Evolutionary conservation across 345 rosid species (phyloP).

Genomic region (Eucalyptus viminalis): DNA sequence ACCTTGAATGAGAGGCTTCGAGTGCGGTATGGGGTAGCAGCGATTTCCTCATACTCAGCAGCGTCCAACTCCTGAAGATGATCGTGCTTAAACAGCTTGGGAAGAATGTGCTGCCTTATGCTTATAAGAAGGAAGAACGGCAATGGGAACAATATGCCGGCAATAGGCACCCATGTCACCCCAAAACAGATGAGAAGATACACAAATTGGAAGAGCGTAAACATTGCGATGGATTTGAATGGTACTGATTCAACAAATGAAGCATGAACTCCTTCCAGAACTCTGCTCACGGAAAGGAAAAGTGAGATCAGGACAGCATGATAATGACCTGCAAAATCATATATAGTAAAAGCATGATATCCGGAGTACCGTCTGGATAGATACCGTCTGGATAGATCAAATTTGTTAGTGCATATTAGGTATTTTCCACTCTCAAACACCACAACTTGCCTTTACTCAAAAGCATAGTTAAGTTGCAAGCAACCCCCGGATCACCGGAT

Average conservation of each 20-base stretch:
- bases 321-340: neutral
- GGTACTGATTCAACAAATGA: constrained; percentile 69
- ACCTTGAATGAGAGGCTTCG: constrained; percentile 38
- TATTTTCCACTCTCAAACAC: neutral
- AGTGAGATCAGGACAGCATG: neutral
- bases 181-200: constrained; percentile 60
- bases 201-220: constrained; percentile 55
- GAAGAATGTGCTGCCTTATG: constrained; percentile 55
- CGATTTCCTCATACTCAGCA: constrained; percentile 60
- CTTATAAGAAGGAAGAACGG: constrained; percentile 63
- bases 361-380: neutral
- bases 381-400: neutral
- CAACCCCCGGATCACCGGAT: neutral
- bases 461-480: neutral
- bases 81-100: constrained; percentile 39
- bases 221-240: constrained; percentile 37
- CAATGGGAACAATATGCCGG: constrained; percentile 63
- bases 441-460: neutral
- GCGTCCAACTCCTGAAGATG: constrained; percentile 73
- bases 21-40: constrained; percentile 34
- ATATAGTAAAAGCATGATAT: neutral
- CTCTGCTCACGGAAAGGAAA: constrained; percentile 21
- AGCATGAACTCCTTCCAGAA: constrained; percentile 64
- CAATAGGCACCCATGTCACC: constrained; percentile 77
- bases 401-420: neutral